These are phyloP conservation scores for Triticum turgidum DNA, from an alignment of 176 grass and related monocot species.

Conservation along the genomic window DNA sequence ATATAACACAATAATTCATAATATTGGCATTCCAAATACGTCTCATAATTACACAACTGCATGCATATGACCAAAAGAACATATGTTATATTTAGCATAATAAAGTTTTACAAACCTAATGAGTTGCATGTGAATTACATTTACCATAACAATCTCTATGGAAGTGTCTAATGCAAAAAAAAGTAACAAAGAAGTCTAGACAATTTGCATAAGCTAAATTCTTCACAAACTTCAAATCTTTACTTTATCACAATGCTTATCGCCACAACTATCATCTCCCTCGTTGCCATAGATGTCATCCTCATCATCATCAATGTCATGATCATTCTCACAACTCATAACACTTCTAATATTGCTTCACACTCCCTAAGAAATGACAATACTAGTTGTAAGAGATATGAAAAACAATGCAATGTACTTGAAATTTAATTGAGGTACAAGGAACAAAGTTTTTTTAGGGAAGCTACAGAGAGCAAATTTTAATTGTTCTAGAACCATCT, in stretches of 20 bases:
- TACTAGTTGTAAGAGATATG: not conserved
- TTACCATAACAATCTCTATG: not conserved
- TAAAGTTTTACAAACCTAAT: not conserved
- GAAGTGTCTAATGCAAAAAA: not conserved
- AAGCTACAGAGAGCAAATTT: too few relatives aligned
- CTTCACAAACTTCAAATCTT: too few relatives aligned
- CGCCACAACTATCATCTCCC: too few relatives aligned
- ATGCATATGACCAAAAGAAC: not conserved
- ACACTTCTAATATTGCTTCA: not conserved
- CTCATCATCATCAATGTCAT: not conserved
- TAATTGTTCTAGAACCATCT: too few relatives aligned
- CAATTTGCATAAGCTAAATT: not conserved
- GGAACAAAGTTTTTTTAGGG: too few relatives aligned
- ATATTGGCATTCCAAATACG: not conserved
- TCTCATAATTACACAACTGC: not conserved
- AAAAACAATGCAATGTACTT: too few relatives aligned
- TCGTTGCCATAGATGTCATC: too few relatives aligned
- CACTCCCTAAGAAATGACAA: too few relatives aligned
- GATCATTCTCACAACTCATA: not conserved
- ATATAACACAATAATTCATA: not conserved
- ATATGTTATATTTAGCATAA: not conserved
- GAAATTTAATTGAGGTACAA: too few relatives aligned
- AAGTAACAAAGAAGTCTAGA: not conserved
- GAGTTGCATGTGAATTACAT: not conserved
- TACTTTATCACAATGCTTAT: too few relatives aligned